Conservation (phyloP, 805 yeast species). For the Ascoidea rubescens region DNA sequence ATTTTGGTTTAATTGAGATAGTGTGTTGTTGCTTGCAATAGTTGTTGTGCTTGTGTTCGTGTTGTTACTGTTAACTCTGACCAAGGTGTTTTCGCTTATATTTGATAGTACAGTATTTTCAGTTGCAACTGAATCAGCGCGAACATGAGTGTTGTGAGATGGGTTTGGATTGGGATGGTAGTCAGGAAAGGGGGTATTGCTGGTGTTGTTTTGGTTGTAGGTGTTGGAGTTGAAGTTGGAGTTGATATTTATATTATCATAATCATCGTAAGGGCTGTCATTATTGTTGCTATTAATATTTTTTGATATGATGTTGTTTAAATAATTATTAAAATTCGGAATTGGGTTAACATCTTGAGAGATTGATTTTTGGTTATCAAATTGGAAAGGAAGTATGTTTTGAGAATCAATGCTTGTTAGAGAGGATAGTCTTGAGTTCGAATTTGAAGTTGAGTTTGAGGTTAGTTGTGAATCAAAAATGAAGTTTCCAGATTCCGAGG, state of each 20-base stretch:
- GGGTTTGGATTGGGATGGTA: neutral
- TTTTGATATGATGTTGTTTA: neutral
- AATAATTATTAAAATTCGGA: constrained; percentile 4
- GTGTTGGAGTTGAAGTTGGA: neutral
- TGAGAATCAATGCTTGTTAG: constrained; percentile 7
- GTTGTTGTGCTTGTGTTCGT: neutral
- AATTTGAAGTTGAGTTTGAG: constrained; percentile 3
- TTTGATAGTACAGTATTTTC: neutral
- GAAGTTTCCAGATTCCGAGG: constrained; percentile 3
- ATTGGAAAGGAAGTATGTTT: neutral
- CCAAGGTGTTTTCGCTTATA: neutral
- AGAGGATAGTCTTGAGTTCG: constrained; percentile 6
- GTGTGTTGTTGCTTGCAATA: neutral
- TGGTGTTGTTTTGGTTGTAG: neutral
- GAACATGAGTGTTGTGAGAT: neutral
- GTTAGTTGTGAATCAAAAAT: constrained; percentile 3
- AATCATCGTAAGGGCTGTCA: neutral
- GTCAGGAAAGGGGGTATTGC: neutral
- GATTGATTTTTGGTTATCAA: neutral
- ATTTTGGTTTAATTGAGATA: no score
- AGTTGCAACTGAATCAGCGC: neutral
- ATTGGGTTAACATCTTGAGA: constrained; percentile 4
- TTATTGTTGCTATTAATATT: neutral
- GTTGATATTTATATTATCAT: no score
- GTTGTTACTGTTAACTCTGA: neutral